Base-by-base conservation (phyloP, 2,329 filamentous ascomycete genomes). In the Arthrobotrys sinensis region DNA sequence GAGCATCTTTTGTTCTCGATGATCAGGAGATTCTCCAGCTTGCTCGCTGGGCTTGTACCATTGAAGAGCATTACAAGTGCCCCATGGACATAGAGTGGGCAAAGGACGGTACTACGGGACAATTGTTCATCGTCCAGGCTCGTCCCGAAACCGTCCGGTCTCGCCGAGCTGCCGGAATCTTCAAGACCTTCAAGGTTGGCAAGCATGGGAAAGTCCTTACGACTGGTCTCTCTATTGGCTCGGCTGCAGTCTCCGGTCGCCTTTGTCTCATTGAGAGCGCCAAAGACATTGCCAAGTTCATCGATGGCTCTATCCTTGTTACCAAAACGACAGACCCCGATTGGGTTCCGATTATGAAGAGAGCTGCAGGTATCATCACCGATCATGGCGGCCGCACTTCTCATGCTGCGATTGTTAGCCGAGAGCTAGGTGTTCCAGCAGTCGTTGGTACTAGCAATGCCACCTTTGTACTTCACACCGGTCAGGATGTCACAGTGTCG, bases 21-120 rank as follows among this genome's bases (percentile, higher is more conserved):
- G 82, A 85, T 55, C 8, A 77, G 16, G 84, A 85, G 53, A 85
- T 85, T 21, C 80, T 85, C n/a, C 82, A 83, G 21, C 78, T 85
- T 8, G 82, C 80, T 11, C 82, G 83, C 19, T 85, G 84, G 84
- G 84, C 81, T 1, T 83, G 83, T 63, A 82, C 68, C 0, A 83
- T 85, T 40, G 84, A 85, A 60, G 63, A 82, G 50, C 84, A 85
- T 72, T 85, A 85, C 55, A 80, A 80, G 0, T 82, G 82, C 55
- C 82, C 83, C 0, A 85, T 85, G 84, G 84, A 85, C 55, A 84
- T 85, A 75, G 84, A 85, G 75, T 85, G 84, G 84, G 84, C 84
- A 24, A 84, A 16, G 14, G 50, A 53, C 50, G 50, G 50, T 1
- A 53, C 12, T 10, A 53, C 50, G 5, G 50, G 84, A 84, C 73